A percentile compares a stretch with the other conserved stretches of the same genome.
Conservation (phyloP, 805 yeast genomes). For the Allodekkera sacchari region DNA sequence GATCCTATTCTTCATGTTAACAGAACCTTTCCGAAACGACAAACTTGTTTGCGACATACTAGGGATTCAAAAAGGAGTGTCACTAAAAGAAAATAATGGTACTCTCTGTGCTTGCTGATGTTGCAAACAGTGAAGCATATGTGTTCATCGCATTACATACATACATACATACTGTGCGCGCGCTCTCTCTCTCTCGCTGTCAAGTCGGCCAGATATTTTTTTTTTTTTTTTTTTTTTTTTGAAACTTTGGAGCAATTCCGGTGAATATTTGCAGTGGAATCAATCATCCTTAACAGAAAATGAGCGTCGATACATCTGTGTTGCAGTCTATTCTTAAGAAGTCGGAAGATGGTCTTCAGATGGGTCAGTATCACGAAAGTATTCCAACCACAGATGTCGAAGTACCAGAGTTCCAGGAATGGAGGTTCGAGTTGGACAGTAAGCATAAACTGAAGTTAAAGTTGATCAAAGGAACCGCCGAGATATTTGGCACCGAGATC, state of each 20-base stretch:
- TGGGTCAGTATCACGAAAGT: constrained; percentile 2
- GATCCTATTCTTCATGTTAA: constrained; percentile 1
- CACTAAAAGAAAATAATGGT: too few species aligned
- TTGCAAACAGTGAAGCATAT: too few species aligned
- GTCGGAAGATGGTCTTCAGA: constrained; percentile 2
- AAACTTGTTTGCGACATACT: too few species aligned
- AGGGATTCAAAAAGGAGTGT: too few species aligned
- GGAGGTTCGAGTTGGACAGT: constrained; percentile 65
- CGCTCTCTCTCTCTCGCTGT: background rate
- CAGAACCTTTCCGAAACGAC: too few species aligned
- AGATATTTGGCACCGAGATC: constrained; percentile 88
- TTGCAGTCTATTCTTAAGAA: constrained; percentile 15
- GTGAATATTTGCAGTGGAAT: too few species aligned
- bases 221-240: background rate
- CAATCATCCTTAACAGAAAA: too few species aligned
- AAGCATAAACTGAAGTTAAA: constrained; percentile 39
- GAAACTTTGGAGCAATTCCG: too few species aligned
- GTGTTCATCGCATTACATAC: too few species aligned
- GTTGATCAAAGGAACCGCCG: constrained; percentile 65
- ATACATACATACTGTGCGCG: too few species aligned
- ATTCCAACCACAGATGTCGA: constrained; percentile 3
- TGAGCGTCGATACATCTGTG: constrained; percentile 12
- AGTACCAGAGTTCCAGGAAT: constrained; percentile 41
- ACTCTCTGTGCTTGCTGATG: too few species aligned
- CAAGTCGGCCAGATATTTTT: background rate